Base-by-base conservation (phyloP, 257 asterid genomes). In the Hygrophila difformis region DNA sequence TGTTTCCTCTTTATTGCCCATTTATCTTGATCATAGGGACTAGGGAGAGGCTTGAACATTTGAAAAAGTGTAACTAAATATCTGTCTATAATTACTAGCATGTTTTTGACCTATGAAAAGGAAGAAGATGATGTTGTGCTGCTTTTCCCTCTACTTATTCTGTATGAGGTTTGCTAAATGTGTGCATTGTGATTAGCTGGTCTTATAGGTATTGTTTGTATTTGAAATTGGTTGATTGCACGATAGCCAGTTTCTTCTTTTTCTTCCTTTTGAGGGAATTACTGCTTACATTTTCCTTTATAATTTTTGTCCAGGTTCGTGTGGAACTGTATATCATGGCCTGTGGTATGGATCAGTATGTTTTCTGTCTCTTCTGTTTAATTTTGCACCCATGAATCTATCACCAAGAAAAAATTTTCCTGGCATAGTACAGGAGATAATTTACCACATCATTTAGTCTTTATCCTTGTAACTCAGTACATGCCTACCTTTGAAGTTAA, bases 281-380 rank as follows among this genome's bases (percentile, higher is more conserved):
- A 9, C 12, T 33, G 2, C 37, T 33, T 33, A 33, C 2, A 10
- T 4, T 12, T 33, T 33, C 12, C 3, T 48, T 24, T 50, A 43
- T 58, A 59, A 37, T 49, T 18, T 55, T 51, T 73, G 16, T 68
- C 74, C 85, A 91, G 99, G 99, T 58, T 86, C 94, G 22, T 86
- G 96, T 76, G 99, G 99, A 70, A 78, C 94, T 40, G 99, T 91
- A 28, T 91, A 82, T 65, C 95, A 86, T 69, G 99, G 82, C 64
- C 76, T 80, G 83, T 86, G 93, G 99, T 76, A 80, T 74, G 99
- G 94, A 91, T 91, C 99, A 49, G 99, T 91, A 91, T 53, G 99
- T 86, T 65, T 74, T 69, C 60, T 47, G 44, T 24, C 93, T 71
- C 83, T 66, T 63, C 46, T 67, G 59, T 59, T 33, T 33, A 33